phyloP scores from a whole-genome alignment of 169 alveolate genomes.

The Theileria equi region DNA sequence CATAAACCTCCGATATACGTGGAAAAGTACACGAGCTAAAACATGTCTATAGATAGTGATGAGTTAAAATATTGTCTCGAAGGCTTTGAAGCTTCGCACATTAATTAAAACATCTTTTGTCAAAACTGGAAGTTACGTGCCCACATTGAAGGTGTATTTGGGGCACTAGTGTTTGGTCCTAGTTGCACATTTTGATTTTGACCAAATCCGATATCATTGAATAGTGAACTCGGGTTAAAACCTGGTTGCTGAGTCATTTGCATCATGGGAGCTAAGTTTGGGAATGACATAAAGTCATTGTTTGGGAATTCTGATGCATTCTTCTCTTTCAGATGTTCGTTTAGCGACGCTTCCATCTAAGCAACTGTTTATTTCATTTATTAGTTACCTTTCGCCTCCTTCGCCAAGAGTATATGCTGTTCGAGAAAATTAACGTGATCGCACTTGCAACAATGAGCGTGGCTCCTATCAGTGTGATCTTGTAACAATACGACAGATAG shows the following conservation, averaged over 20 bases:
- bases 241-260: constrained; percentile 22
- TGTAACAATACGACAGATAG: constrained; percentile 1
- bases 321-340: constrained; percentile 21
- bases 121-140: constrained; percentile 31
- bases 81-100: too few relatives aligned
- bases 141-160: constrained; percentile 62
- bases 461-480: constrained; percentile 2
- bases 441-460: constrained; percentile 15
- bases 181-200: constrained; percentile 7
- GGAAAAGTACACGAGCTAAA: too few relatives aligned
- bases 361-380: background rate
- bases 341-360: constrained; percentile 5
- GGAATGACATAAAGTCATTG: constrained; percentile 14
- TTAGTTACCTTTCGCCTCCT: constrained; percentile 3
- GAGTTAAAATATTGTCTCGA: too few relatives aligned
- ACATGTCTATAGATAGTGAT: too few relatives aligned
- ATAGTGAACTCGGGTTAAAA: constrained; percentile 52
- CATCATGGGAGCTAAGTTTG: constrained; percentile 21
- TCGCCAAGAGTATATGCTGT: background rate
- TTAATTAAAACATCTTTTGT: background rate
- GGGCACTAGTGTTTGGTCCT: background rate
- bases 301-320: constrained; percentile 14
- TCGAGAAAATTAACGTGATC: constrained; percentile 4
- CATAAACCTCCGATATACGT: too few relatives aligned
- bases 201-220: constrained; percentile 50